These are phyloP conservation scores for Blastobotrys indianensis DNA, from an alignment of 1,139 yeast species.

Conservation along the genomic window DNA sequence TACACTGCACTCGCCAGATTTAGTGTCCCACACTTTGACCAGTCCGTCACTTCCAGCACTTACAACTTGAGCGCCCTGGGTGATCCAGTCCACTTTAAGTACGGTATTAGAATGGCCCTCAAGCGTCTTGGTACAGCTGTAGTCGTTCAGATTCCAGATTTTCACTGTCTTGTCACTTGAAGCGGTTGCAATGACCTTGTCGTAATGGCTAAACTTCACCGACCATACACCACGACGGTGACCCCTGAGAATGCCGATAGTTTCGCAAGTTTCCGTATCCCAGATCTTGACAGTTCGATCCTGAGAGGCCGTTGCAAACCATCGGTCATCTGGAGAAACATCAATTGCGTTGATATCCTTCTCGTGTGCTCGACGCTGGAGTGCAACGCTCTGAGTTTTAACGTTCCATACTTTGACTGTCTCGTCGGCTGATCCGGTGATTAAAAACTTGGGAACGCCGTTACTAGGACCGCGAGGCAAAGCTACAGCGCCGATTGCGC, in stretches of 20 bases:
- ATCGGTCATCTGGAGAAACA: slow-evolving; percentile 80
- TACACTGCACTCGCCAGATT: slow-evolving; percentile 68
- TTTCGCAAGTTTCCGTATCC: slow-evolving; percentile 78
- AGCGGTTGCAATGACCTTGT: slow-evolving; percentile 65
- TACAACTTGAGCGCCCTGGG: slow-evolving; percentile 61
- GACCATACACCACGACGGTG: slow-evolving; percentile 96
- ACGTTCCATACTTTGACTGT: slow-evolving; percentile 82
- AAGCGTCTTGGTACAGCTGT: slow-evolving; percentile 68
- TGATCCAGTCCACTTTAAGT: slow-evolving; percentile 69
- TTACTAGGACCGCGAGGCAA: slow-evolving; percentile 50
- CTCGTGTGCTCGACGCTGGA: slow-evolving; percentile 93
- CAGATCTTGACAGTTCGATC: slow-evolving; percentile 89
- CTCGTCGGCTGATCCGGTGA: slow-evolving; percentile 85
- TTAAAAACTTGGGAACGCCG: slow-evolving; percentile 58
- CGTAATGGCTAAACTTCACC: slow-evolving; percentile 72
- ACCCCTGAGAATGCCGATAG: slow-evolving; percentile 75
- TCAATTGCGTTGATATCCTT: slow-evolving; percentile 90
- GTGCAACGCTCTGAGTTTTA: slow-evolving; percentile 48
- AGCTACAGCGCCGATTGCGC: slow-evolving; percentile 77
- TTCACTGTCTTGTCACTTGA: slow-evolving; percentile 89
- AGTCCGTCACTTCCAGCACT: slow-evolving; percentile 94
- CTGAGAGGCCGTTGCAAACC: slow-evolving; percentile 91
- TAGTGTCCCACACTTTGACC: slow-evolving; percentile 80
- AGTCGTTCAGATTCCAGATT: slow-evolving; percentile 80
- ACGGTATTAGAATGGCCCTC: slow-evolving; percentile 95